Base-by-base conservation (phyloP, 1,284 basidiomycete genomes). In the Pyrrhoderma lamaoense region DNA sequence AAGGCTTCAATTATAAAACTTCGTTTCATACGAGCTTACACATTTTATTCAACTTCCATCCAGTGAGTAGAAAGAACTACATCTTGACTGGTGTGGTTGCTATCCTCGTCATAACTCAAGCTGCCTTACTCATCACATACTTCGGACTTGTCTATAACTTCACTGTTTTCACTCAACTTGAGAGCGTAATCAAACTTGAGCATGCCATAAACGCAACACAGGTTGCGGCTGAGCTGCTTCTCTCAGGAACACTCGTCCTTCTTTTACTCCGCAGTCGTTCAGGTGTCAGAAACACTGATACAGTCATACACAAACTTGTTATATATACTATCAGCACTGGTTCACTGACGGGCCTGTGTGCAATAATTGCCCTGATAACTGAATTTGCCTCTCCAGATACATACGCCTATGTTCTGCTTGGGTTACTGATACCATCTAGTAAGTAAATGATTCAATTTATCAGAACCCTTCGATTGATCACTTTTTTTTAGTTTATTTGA, bases 291-390 rank as follows among this genome's bases (percentile, higher is more conserved):
- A 22, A 40, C 21, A 34, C 27, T 3, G 52, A 53, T 35, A 11
- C 49, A 13, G 38, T 51, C 8, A 34, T 53, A 8, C 43, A 42
- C 16, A 50, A 27, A 34, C 48, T 53, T 13, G 49, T 53, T 19
- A 11, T 40, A 3, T 53, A 44, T 22, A 50, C 38, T 19, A 13
- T 51, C 9, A 34, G 48, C 39, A 52, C 38, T 14, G 52, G 52
- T 19, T 22, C 45, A 8, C 25, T 53, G n/a, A 53, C 47, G 11
- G 45, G 34, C 16, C 14, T 49, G 7, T 53, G 46, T 21, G 46
- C 52, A 13, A 23, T 44, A n/a, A 36, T 42, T 9, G 46, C 47
- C 16, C 47, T 53, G 16, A 53, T 49, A 22, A 47, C 45, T 16
- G 35, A 47, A 18, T 18, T 47, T 5, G 14, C 45, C n/a, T 13